Base-by-base conservation (phyloP, 768 basidiomycete genomes). In the Infundibulicybe gibba region DNA sequence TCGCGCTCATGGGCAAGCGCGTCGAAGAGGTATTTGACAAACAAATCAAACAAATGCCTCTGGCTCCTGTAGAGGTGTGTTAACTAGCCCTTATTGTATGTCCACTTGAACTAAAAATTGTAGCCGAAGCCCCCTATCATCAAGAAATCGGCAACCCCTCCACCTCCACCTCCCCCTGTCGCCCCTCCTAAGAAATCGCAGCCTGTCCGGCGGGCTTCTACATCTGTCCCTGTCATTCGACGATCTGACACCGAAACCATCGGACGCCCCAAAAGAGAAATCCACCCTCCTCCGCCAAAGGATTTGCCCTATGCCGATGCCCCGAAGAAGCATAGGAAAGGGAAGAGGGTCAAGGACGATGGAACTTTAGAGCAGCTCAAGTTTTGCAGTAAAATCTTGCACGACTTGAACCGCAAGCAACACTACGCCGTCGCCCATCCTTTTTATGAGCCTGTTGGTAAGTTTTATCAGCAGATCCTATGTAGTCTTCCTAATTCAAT, bases 391-490 rank as follows among this genome's bases (percentile, higher is more conserved):
- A 90, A 86, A 66, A 66, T 94, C 14, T 62, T 97, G 54, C 71
- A 67, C 48, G 88, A 94, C 51, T 61, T 98, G 50, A 71, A 84
- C 58, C 81, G 84, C 62, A 91, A 93, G 70, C 84, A 88, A 59
- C 81, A 92, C 56, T 83, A 74, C 59, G 58, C 66, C 32, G 69
- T 83, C 48, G 92, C 90, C 0, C 74, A 75, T 60, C 90, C 91
- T 4, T 99, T 99, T 70, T 87, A 94, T 55, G 87, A 91, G 61
- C 94, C 97, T 49, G 94, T 99, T 55, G 92, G 92, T 88, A 62
- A 62, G 86, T 82, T 17, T 25, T 45, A 32, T 52, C 35, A 41
- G 30, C 37, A 15, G 39, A 32, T 25, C 48, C 32, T 40, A 47
- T 30, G 25, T 25, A 8, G 25, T 8, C 25, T 25, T 25, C 4